Base-by-base conservation (phyloP, 768 basidiomycete species). In the Mycena floridula region DNA sequence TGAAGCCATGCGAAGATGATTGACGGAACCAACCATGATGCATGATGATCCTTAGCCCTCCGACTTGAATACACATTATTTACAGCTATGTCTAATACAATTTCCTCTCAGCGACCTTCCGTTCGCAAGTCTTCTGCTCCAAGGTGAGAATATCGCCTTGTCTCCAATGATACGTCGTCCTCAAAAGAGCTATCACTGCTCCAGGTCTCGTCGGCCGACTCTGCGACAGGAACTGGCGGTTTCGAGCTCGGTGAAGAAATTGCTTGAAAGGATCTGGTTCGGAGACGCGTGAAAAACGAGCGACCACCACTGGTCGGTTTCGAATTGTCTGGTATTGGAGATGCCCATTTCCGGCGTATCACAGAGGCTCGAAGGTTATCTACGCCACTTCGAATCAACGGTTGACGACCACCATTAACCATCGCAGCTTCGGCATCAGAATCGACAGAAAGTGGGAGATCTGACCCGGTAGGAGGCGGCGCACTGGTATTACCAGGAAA, bases 381-480 rank as follows among this genome's bases (percentile, higher is more conserved):
- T 35, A 15, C 15, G 13, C 15, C 15, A 35, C 15, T 15, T 15
- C 76, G 74, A 49, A 68, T 73, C 52, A 75, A 79, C 45, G 77
- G 77, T 65, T 74, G 72, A 23, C 67, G 64, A 16, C 78, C 74
- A 2, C 76, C 74, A 42, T 73, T 74, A 27, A 69, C 63, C 55
- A 87, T 87, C 1, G 83, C 84, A 4, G 68, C 70, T 61, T 92
- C 90, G 0, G 78, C 78, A 56, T 94, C 90, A 0, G 87, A 84
- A 53, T 92, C 90, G 44, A 85, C 70, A 7, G 89, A 77, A 26
- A 89, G 59, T 8, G 85, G 82, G 8, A 63, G 61, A 22, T 83
- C 79, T 12, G 66, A 69, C 38, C 59, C 67, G 24, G 67, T 66
- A 13, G 65, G 60, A 7, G 66, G 65, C 2, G 70, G 61, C 2